These are phyloP conservation scores for Ascomycota sp. DNA, from an alignment of 2,329 filamentous ascomycete genomes.

Conservation along the genomic window DNA sequence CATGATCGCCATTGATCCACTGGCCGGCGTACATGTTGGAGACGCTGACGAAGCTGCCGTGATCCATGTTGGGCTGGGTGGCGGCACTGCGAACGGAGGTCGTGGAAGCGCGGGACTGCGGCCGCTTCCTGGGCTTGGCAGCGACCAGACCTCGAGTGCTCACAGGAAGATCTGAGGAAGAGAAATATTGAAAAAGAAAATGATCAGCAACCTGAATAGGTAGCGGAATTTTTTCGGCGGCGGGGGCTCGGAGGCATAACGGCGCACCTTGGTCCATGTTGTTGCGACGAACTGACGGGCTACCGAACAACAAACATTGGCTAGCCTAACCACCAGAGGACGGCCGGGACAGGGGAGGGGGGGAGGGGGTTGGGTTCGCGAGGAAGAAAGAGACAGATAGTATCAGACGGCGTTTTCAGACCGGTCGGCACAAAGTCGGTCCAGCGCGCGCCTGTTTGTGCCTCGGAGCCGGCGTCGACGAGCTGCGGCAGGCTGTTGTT, in stretches of 20 bases:
- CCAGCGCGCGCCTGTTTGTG: constrained; percentile 11
- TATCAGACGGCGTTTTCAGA: background rate
- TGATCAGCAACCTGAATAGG: background rate
- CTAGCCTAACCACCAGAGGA: constrained; percentile 2
- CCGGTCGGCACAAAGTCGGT: constrained; percentile 2
- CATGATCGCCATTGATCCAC: constrained; percentile 27
- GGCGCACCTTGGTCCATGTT: constrained; percentile 18
- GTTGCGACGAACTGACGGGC: constrained; percentile 12
- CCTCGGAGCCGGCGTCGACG: constrained; percentile 6
- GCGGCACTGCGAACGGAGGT: constrained; percentile 33
- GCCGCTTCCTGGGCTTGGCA: constrained; percentile 25
- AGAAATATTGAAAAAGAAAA: constrained; percentile 1
- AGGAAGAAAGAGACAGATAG: background rate
- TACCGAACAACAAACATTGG: constrained; percentile 20
- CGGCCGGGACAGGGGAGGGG: constrained; percentile 2
- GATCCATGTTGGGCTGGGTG: constrained; percentile 31
- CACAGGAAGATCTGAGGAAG: constrained; percentile 1
- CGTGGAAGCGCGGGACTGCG: constrained; percentile 34
- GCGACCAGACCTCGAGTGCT: constrained; percentile 9
- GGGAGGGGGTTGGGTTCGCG: background rate
- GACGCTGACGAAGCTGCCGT: constrained; percentile 20
- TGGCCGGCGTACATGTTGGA: constrained; percentile 25
- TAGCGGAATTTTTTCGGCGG: constrained; percentile 1
- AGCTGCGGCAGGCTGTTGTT: constrained; percentile 12
- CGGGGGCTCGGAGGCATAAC: constrained; percentile 3